A percentile compares a stretch with the other conserved stretches of the same genome.
These are phyloP conservation scores for Yamadazyma blattariae DNA, from an alignment of 1,139 yeast genomes.

Conservation along the genomic window DNA sequence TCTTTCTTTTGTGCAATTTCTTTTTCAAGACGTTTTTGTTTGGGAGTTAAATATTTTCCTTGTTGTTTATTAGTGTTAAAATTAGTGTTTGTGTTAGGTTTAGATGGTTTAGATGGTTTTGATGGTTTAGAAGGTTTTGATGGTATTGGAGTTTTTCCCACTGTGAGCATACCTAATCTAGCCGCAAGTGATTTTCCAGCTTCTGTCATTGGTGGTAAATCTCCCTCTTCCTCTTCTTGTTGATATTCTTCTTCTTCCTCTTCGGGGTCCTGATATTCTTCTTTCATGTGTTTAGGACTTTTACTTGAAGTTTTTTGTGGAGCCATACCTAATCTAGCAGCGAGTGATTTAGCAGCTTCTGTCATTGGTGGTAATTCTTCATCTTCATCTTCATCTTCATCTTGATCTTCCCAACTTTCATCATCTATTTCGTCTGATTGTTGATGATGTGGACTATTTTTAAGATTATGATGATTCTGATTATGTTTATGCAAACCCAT, in stretches of 20 bases:
- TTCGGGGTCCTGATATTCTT: not conserved
- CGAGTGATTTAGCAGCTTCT: conserved; percentile 26
- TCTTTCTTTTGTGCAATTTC: conserved; percentile 3
- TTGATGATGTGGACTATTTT: not conserved
- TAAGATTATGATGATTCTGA: not conserved
- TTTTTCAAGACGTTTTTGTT: conserved; percentile 7
- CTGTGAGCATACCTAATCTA: conserved; percentile 17
- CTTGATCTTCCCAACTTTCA: conserved; percentile 3
- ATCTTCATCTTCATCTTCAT: conserved; percentile 1
- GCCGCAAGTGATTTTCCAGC: conserved; percentile 28
- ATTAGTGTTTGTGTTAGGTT: conserved; percentile 1
- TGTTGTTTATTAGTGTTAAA: not conserved
- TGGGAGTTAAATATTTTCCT: conserved; percentile 9
- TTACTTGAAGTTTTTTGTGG: too few species aligned
- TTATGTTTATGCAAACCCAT: not conserved
- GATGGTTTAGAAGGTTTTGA: conserved; percentile 1
- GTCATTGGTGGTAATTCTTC: conserved; percentile 15
- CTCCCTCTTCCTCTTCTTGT: conserved; percentile 1
- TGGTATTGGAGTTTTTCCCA: not conserved
- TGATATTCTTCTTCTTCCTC: not conserved
- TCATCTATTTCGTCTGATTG: not conserved
- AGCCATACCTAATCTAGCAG: conserved; percentile 25
- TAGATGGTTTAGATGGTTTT: not conserved
- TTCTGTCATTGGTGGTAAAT: conserved; percentile 16
- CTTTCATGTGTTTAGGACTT: too few species aligned